phyloP scores from a whole-genome alignment of 2,329 filamentous ascomycete species.

The Ceratocystiopsis brevicomis region DNA sequence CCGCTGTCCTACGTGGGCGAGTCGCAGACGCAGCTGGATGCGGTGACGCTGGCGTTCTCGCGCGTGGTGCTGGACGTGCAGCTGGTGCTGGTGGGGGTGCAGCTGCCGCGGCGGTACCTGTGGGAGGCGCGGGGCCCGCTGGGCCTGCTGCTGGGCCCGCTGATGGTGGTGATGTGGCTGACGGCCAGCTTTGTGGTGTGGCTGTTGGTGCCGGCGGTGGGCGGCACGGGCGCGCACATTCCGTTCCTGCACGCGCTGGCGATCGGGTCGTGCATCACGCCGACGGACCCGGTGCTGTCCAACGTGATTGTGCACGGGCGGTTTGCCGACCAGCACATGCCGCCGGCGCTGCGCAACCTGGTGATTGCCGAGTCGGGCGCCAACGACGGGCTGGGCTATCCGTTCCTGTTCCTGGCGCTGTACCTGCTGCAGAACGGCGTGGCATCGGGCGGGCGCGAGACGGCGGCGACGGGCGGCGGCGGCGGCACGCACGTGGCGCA shows the following conservation, averaged over 20 bases:
- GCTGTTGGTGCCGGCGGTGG: conserved; percentile 34
- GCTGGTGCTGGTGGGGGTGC: conserved; percentile 71
- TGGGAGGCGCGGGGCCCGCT: conserved; percentile 61
- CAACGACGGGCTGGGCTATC: conserved; percentile 79
- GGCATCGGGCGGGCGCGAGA: conserved; percentile 13
- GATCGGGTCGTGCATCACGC: conserved; percentile 73
- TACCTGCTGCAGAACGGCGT: conserved; percentile 56
- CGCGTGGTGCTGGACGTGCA: conserved; percentile 80
- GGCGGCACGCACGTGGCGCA: conserved; percentile 32
- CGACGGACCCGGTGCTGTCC: conserved; percentile 73
- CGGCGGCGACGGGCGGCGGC: no score
- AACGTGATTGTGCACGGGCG: conserved; percentile 65
- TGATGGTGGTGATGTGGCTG: conserved; percentile 79
- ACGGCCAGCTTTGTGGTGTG: conserved; percentile 62
- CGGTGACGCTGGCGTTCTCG: conserved; percentile 66
- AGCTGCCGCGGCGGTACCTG: conserved; percentile 70
- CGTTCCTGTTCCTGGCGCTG: conserved; percentile 68
- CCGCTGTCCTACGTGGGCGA: conserved; percentile 52
- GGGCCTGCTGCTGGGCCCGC: conserved; percentile 56
- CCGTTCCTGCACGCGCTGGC: conserved; percentile 61
- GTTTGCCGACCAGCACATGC: conserved; percentile 81
- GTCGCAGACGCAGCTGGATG: conserved; percentile 38
- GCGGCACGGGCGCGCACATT: conserved; percentile 30
- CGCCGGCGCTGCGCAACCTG: conserved; percentile 60
- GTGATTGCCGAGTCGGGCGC: conserved; percentile 70